Percentiles rank a stretch among this genome's conserved stretches.
Evolutionary conservation across 805 yeast species (phyloP).

Genomic region (Metschnikowia proteae): DNA sequence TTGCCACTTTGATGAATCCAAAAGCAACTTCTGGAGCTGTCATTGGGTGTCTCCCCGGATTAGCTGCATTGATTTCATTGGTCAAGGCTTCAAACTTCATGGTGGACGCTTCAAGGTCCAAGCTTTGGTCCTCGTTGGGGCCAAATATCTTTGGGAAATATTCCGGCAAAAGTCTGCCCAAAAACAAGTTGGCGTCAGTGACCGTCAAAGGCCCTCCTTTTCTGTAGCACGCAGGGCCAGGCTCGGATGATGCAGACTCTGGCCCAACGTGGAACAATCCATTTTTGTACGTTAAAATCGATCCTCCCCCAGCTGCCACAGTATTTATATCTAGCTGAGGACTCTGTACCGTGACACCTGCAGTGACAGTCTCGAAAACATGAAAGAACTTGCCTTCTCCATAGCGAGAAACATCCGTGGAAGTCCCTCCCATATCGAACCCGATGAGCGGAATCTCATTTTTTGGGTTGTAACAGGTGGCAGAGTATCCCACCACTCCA

Average conservation of each 20-base stretch:
- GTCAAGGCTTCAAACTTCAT: conserved; percentile 14
- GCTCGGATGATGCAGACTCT: conserved; percentile 19
- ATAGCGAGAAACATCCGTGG: conserved; percentile 44
- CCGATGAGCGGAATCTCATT: conserved; percentile 54
- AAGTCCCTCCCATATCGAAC: conserved; percentile 44
- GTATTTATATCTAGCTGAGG: conserved; percentile 45
- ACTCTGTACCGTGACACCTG: conserved; percentile 42
- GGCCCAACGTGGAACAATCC: conserved; percentile 21
- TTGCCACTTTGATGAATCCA: conserved; percentile 19
- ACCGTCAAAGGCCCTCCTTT: conserved; percentile 22
- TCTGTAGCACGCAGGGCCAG: conserved; percentile 22
- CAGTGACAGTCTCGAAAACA: conserved; percentile 43
- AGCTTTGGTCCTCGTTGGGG: conserved; percentile 13
- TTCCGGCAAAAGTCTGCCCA: conserved; percentile 19
- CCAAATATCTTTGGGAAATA: conserved; percentile 20
- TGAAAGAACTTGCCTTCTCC: conserved; percentile 38
- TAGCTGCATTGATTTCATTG: conserved; percentile 12
- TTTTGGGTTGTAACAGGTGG: conserved; percentile 56
- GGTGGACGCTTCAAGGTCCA: conserved; percentile 14
- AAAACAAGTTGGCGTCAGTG: conserved; percentile 19
- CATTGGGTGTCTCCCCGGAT: conserved; percentile 13
- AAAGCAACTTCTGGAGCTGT: conserved; percentile 17
- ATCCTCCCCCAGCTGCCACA: conserved; percentile 47
- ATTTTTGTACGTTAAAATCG: conserved; percentile 24
- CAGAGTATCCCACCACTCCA: conserved; percentile 91